Base-by-base conservation (phyloP, 2,329 filamentous ascomycete species). In the Fusarium hostae region DNA sequence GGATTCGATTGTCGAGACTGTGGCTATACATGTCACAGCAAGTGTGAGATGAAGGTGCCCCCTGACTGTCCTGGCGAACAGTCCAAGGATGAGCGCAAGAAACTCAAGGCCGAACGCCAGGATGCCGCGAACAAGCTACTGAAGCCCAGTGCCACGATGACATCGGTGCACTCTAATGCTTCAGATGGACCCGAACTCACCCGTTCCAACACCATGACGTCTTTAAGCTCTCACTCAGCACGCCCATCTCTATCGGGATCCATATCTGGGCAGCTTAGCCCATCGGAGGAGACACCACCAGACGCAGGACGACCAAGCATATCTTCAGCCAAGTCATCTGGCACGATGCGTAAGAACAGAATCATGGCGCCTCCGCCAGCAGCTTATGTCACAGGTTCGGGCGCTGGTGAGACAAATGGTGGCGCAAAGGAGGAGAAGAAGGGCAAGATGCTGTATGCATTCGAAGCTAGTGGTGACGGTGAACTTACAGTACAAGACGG, bases 41-140 rank as follows among this genome's bases (percentile, higher is more conserved):
- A 99, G 83, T 99, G 96, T 80, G 94, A 99, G 84, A 96, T 99
- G 92, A 99, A 98, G 82, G 96, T 98, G 0, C 94, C 96, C 1
- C 93, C 96, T 11, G 94, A 97, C 79, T 99, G 96, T 78, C 96
- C 96, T 0, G 96, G 96, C 54, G 96, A 98, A 78, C 90, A 96
- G 79, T 91, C 87, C 70, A 99, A 98, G 82, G 96, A 98, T 70
- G 95, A 97, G 76, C 95, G 91, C 84, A 99, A 98, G 86, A 97
- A 95, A 77, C 86, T 97, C 74, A 98, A 98, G 82, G 87, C 88
- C 44, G 92, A 95, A 79, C 89, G 95, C 67, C 95, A 98, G 82
- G 91, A 93, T 65, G 87, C 91, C 8, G 92, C 95, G 16, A 93
- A 91, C 76, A 83, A 89, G 35, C 79, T 88, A 28, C 79, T 89